Conservation (phyloP, 371 early-diverging fungal species). For the Cladochytrium tenue region DNA sequence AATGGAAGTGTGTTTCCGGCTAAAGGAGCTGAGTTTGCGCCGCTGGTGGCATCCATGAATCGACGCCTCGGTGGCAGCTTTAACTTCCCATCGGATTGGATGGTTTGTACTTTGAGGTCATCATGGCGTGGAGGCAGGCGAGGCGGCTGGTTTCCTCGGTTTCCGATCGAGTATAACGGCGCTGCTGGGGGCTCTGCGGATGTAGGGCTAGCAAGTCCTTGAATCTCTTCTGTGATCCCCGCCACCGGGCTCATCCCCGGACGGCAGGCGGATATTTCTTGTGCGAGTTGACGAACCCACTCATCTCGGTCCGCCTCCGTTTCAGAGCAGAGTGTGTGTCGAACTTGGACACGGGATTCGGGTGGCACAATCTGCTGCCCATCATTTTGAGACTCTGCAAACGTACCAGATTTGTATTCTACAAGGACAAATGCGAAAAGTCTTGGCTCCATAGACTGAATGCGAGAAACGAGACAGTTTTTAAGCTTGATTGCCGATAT, state of each 20-base stretch:
- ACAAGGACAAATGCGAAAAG: constrained; percentile 68
- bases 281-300: constrained; percentile 63
- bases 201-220: neutral
- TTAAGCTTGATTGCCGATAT: constrained; percentile 34
- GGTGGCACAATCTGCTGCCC: neutral
- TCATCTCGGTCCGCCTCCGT: constrained; percentile 82
- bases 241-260: neutral
- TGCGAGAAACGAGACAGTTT: constrained; percentile 21
- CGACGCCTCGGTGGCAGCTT: neutral
- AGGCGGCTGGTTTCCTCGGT: neutral
- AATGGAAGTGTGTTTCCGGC: neutral
- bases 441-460: constrained; percentile 31
- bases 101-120: no score
- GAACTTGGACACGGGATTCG: constrained; percentile 50
- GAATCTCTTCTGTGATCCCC: neutral
- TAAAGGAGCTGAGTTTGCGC: neutral
- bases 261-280: constrained; percentile 17
- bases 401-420: constrained; percentile 51
- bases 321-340: constrained; percentile 84
- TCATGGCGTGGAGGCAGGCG: neutral
- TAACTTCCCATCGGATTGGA: no score
- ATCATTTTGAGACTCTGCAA: neutral
- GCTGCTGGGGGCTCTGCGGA: neutral
- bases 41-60: neutral
- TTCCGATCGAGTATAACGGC: neutral